These are phyloP conservation scores for Aspergillus niger DNA, from an alignment of 2,329 filamentous ascomycete genomes.

Conservation along the genomic window DNA sequence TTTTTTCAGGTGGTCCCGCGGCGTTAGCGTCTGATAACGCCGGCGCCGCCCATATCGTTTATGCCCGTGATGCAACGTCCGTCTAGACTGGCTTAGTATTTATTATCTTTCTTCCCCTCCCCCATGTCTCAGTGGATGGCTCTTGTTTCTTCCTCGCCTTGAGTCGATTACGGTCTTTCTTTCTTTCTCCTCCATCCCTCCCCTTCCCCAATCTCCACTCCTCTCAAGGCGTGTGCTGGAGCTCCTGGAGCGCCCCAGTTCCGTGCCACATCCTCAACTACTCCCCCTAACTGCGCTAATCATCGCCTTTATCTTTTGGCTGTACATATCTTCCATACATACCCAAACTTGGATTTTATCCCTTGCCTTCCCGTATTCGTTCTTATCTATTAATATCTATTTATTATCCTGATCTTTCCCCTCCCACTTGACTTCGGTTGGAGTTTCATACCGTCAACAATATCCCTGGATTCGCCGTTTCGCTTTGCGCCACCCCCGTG, in stretches of 20 bases:
- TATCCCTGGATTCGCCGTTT: background rate
- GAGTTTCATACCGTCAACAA: background rate
- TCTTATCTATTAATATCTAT: background rate
- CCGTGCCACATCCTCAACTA: background rate
- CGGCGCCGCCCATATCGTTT: constrained; percentile 1
- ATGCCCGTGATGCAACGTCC: constrained; percentile 16
- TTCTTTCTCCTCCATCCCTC: background rate
- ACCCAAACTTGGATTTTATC: background rate
- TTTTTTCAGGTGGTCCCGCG: background rate
- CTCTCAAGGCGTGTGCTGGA: constrained; percentile 1
- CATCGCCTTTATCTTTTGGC: background rate
- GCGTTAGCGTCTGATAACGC: background rate
- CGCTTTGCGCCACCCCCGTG: background rate
- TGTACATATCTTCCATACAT: constrained; percentile 10
- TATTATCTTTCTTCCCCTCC: too few species aligned
- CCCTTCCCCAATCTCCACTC: background rate
- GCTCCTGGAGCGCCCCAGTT: background rate
- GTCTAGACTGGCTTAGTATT: too few species aligned
- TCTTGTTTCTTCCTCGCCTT: background rate
- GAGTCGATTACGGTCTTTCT: constrained; percentile 1
- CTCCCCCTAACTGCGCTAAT: background rate
- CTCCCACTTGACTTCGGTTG: too few species aligned
- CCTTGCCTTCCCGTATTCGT: background rate
- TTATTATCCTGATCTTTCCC: background rate
- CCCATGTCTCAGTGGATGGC: too few species aligned